These are phyloP conservation scores for Ophiocordyceps camponoti-floridani DNA, from an alignment of 2,329 filamentous ascomycete species.

Conservation along the genomic window DNA sequence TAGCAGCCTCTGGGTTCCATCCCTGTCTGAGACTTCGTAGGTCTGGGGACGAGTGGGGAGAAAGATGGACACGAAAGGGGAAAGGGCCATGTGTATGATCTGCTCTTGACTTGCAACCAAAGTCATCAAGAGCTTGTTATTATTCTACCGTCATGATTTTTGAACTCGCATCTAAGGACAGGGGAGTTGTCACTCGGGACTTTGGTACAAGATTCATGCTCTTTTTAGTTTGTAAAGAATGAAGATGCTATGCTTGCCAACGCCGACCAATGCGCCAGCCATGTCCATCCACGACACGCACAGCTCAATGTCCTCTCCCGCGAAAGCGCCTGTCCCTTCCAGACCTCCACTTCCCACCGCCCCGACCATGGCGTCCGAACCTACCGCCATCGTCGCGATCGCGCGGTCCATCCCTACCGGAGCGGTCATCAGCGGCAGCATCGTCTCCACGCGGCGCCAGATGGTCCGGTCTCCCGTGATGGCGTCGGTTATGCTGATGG, in stretches of 20 bases:
- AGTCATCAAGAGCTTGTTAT: neutral
- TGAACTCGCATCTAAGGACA: neutral
- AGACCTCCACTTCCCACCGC: slow-evolving; percentile 20
- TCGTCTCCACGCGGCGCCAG: slow-evolving; percentile 15
- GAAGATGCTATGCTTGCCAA: too few species aligned
- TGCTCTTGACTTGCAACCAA: neutral
- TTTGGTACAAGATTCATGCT: neutral
- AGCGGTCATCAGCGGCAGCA: slow-evolving; percentile 15
- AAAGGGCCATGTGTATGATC: neutral
- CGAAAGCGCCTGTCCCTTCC: slow-evolving; percentile 16
- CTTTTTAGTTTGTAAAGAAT: too few species aligned
- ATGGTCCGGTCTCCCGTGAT: neutral
- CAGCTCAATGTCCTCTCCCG: slow-evolving; percentile 13
- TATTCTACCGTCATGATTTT: neutral
- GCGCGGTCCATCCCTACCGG: slow-evolving; percentile 15
- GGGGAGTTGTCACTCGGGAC: neutral
- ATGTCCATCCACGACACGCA: neutral
- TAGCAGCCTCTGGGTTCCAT: slow-evolving; percentile 25
- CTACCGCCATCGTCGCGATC: slow-evolving; percentile 14
- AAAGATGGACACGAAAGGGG: neutral
- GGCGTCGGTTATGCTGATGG: neutral
- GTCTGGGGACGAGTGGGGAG: neutral
- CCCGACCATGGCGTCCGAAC: slow-evolving; percentile 10
- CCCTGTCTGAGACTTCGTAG: slow-evolving; percentile 8
- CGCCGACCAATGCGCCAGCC: too few species aligned